Percentiles rank a stretch among this genome's conserved stretches.
phyloP scores from a whole-genome alignment of 2,329 filamentous ascomycete species.

The Sporothrix variecibatus region DNA sequence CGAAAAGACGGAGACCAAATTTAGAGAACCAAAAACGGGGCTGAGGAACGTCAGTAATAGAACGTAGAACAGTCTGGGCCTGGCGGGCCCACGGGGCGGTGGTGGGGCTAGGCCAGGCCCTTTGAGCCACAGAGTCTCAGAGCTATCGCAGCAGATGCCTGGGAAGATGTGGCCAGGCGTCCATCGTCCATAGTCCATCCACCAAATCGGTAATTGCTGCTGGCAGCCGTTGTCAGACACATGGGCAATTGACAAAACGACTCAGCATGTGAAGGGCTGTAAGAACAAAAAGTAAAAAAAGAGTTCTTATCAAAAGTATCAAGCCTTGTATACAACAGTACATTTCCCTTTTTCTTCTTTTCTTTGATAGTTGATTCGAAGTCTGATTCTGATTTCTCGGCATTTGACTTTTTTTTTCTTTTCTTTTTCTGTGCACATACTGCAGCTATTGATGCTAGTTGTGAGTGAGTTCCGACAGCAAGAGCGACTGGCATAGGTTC shows the following conservation, averaged over 20 bases:
- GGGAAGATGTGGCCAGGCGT: neutral
- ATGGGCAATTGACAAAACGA: neutral
- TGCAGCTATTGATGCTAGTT: too few species aligned
- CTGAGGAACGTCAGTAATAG: neutral
- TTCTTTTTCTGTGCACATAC: neutral
- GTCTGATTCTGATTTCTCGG: too few species aligned
- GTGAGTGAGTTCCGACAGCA: neutral
- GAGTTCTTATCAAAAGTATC: neutral
- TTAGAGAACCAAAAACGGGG: neutral
- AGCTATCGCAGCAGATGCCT: neutral
- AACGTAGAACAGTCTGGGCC: conserved; percentile 16
- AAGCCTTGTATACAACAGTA: neutral
- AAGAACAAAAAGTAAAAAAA: neutral
- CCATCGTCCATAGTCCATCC: conserved; percentile 2
- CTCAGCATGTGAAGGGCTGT: neutral
- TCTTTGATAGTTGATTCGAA: neutral
- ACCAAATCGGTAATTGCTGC: conserved; percentile 1
- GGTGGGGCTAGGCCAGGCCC: neutral
- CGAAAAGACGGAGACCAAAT: neutral
- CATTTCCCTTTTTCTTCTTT: neutral
- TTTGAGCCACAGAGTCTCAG: neutral
- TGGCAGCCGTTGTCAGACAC: neutral
- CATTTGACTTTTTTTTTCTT: neutral
- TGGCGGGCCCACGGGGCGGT: neutral
- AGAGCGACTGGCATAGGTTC: neutral